Evolutionary conservation across 495 filamentous ascomycete species (phyloP).

Genomic region (Aspergillus incahuasiensis): DNA sequence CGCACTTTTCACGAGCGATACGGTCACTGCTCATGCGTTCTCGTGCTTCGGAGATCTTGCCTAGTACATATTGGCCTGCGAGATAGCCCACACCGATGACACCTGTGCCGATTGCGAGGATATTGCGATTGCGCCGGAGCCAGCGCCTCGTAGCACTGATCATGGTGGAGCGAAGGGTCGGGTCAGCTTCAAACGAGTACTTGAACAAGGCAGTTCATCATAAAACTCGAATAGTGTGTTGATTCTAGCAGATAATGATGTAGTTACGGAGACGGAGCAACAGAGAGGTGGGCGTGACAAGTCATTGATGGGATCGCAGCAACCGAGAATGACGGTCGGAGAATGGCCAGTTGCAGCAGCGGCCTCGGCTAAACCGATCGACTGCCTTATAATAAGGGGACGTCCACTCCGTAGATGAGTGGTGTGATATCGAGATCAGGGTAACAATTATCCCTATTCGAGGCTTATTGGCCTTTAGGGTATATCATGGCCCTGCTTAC

Average conservation of each 20-base stretch:
- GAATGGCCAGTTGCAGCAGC: slow-evolving; percentile 17
- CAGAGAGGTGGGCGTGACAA: slow-evolving; percentile 8
- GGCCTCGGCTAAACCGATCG: slow-evolving; percentile 35
- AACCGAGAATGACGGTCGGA: slow-evolving; percentile 17
- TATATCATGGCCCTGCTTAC: neutral
- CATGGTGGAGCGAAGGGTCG: slow-evolving; percentile 50
- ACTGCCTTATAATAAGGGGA: slow-evolving; percentile 11
- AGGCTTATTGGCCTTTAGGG: neutral
- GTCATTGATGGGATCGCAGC: slow-evolving; percentile 6
- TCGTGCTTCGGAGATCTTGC: slow-evolving; percentile 84
- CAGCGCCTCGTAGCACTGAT: slow-evolving; percentile 78
- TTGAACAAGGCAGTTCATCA: slow-evolving; percentile 12
- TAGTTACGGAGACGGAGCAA: slow-evolving; percentile 10
- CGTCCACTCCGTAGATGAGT: neutral
- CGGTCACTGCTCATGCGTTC: slow-evolving; percentile 94
- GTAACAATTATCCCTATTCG: neutral
- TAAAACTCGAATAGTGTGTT: slow-evolving; percentile 2
- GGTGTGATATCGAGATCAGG: neutral
- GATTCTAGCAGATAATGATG: slow-evolving; percentile 7
- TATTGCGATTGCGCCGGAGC: slow-evolving; percentile 87
- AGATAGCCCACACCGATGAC: slow-evolving; percentile 87
- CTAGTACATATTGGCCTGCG: slow-evolving; percentile 84
- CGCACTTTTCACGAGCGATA: slow-evolving; percentile 93
- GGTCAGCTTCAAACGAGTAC: slow-evolving; percentile 11
- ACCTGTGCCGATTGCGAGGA: slow-evolving; percentile 79